Conservation (phyloP, 1,284 basidiomycete species). For the Cystobasidium pallidum region DNA sequence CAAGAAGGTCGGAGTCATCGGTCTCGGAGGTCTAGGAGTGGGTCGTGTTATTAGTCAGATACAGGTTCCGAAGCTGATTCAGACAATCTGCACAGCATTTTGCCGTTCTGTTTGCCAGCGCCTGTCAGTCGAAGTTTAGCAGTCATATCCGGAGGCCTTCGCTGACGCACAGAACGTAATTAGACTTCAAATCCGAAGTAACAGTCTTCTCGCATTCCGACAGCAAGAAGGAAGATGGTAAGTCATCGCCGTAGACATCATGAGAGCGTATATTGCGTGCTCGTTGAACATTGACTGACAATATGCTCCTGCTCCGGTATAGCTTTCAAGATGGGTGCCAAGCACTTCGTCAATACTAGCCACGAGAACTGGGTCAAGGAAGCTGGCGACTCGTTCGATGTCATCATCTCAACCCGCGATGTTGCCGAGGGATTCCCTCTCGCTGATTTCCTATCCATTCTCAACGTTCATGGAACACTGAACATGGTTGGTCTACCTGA, state of each 20-base stretch:
- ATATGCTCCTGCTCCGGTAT: background rate
- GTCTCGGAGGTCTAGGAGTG: slow-evolving; percentile 64
- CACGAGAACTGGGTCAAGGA: slow-evolving; percentile 60
- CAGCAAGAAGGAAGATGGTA: slow-evolving; percentile 56
- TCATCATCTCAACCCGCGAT: slow-evolving; percentile 65
- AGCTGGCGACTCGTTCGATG: slow-evolving; percentile 62
- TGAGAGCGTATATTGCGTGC: too few relatives aligned
- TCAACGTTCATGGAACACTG: slow-evolving; percentile 63
- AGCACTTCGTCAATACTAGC: slow-evolving; percentile 59
- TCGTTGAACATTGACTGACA: background rate
- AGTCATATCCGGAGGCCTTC: too few relatives aligned
- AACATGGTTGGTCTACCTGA: slow-evolving; percentile 65
- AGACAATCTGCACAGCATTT: too few relatives aligned
- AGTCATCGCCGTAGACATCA: too few relatives aligned
- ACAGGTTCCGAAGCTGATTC: too few relatives aligned
- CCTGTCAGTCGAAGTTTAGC: too few relatives aligned
- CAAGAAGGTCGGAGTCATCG: slow-evolving; percentile 69
- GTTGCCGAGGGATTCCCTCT: slow-evolving; percentile 56
- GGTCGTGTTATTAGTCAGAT: too few relatives aligned
- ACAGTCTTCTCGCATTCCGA: slow-evolving; percentile 57
- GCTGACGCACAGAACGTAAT: too few relatives aligned
- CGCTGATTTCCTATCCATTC: slow-evolving; percentile 60
- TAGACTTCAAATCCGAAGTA: slow-evolving; percentile 61
- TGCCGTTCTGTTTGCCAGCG: slow-evolving; percentile 61
- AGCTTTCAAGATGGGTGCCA: slow-evolving; percentile 57